Base-by-base conservation (phyloP, 495 filamentous ascomycete genomes). In the Aspergillus saccharolyticus region DNA sequence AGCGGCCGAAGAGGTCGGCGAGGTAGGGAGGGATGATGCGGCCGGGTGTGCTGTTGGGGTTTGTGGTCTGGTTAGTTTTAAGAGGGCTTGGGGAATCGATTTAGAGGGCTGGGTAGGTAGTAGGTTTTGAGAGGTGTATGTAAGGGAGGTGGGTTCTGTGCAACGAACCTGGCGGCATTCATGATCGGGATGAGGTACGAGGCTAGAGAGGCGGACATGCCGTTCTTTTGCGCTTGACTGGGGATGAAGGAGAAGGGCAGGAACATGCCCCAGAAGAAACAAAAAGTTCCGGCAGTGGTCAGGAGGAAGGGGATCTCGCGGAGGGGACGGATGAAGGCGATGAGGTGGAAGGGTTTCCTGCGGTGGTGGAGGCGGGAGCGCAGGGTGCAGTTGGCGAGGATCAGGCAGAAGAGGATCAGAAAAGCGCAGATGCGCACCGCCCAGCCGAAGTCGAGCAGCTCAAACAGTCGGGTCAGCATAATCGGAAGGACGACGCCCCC, bases 1-100 rank as follows among this genome's bases (percentile, higher is more conserved):
- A 91, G 22, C 86, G 82, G 1, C 89, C 89, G 33, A 89, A 42
- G 58, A 80, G 83, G 68, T 94, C 89, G 43, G 85, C 89, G 17
- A 87, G 49, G 61, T 83, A 81, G n/a, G 86, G 86, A 1, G 88
- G 88, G 9, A 89, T 58, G 49, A 88, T 89, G 49, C 89, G 83
- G n/a, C 89, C 89, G 47, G 87, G 78, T 56, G 90, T 80, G 56
- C 84, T 80, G 52, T 53, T n/a, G n/a, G n/a, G n/a, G n/a, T n/a
- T n/a, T n/a, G n/a, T n/a, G n/a, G n/a, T n/a, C n/a, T n/a, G n/a
- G n/a, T n/a, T n/a, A n/a, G n/a, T 42, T 53, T 42, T 43, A 9
- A 28, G 25, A 9, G 25, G 25, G 25, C n/a, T n/a, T n/a, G n/a
- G n/a, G n/a, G n/a, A n/a, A n/a, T n/a, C n/a, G n/a, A 17, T 53